Conservation (phyloP, 2,329 filamentous ascomycete genomes). For the Fusarium foetens region DNA sequence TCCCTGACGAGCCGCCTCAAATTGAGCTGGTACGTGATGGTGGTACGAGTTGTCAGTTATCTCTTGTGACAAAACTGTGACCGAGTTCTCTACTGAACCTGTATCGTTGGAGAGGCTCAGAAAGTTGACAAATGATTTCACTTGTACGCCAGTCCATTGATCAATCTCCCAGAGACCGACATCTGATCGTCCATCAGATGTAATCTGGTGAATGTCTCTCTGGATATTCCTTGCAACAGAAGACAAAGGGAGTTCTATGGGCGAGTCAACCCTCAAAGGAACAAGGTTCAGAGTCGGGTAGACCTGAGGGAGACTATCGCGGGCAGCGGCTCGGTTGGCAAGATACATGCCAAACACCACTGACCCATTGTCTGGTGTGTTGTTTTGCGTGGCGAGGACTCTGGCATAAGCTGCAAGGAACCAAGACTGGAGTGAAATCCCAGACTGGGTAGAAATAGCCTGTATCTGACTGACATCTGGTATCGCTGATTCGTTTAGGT, state of each 20-base stretch:
- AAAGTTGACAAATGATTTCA: slow-evolving; percentile 86
- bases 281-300: slow-evolving; percentile 84
- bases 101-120: slow-evolving; percentile 61
- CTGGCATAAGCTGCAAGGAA: slow-evolving; percentile 79
- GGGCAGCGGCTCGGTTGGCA: slow-evolving; percentile 73
- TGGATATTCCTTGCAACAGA: slow-evolving; percentile 72
- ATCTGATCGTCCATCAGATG: slow-evolving; percentile 58
- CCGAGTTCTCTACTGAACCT: background rate
- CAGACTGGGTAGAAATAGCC: slow-evolving; percentile 56
- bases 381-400: slow-evolving; percentile 46
- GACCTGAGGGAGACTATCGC: slow-evolving; percentile 57
- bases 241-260: slow-evolving; percentile 50
- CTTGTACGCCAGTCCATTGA: slow-evolving; percentile 76
- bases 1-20: slow-evolving; percentile 27
- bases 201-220: slow-evolving; percentile 71
- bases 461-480: slow-evolving; percentile 48
- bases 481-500: slow-evolving; percentile 62
- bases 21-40: background rate
- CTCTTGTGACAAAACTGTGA: slow-evolving; percentile 12
- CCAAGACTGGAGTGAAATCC: slow-evolving; percentile 76
- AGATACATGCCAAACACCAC: slow-evolving; percentile 83
- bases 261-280: slow-evolving; percentile 68
- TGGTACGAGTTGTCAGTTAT: background rate
- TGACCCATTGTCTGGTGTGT: slow-evolving; percentile 42
- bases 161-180: slow-evolving; percentile 77